Evolutionary conservation across 1,284 basidiomycete species (phyloP).

Genomic region (Phenoliferia sp.): DNA sequence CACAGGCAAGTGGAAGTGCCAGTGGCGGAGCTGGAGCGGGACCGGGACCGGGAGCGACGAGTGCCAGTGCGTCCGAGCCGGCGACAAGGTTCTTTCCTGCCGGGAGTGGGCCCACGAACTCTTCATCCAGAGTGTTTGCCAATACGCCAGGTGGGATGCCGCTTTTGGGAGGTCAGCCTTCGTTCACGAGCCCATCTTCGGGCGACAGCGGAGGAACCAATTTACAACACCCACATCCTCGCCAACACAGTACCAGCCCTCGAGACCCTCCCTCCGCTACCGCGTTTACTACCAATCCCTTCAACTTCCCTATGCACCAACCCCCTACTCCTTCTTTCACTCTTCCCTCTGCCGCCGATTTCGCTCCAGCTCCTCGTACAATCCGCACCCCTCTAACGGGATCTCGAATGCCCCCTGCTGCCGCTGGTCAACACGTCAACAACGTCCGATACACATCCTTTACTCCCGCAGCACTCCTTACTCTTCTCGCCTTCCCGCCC

Average conservation of each 20-base stretch:
- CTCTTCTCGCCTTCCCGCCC: constrained; percentile 6
- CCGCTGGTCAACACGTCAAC: background rate
- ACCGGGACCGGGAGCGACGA: too few relatives aligned
- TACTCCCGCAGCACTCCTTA: background rate
- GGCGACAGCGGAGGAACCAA: too few relatives aligned
- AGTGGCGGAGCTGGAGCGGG: too few relatives aligned
- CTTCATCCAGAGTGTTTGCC: too few relatives aligned
- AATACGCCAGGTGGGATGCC: too few relatives aligned
- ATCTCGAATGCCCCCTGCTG: background rate
- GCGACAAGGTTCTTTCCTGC: too few relatives aligned
- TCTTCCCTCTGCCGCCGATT: background rate
- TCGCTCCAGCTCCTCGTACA: background rate
- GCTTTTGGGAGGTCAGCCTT: too few relatives aligned
- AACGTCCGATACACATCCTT: background rate
- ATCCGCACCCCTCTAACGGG: background rate
- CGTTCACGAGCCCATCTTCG: too few relatives aligned
- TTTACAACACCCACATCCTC: too few relatives aligned
- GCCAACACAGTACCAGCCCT: background rate
- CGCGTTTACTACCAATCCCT: background rate
- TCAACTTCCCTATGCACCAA: background rate
- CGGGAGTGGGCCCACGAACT: too few relatives aligned
- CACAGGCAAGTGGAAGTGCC: too few relatives aligned
- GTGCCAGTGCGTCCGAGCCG: too few relatives aligned
- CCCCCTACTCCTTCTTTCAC: background rate
- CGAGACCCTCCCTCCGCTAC: background rate